Evolutionary conservation across 805 yeast species (phyloP).

Genomic region (Pichia insulana): DNA sequence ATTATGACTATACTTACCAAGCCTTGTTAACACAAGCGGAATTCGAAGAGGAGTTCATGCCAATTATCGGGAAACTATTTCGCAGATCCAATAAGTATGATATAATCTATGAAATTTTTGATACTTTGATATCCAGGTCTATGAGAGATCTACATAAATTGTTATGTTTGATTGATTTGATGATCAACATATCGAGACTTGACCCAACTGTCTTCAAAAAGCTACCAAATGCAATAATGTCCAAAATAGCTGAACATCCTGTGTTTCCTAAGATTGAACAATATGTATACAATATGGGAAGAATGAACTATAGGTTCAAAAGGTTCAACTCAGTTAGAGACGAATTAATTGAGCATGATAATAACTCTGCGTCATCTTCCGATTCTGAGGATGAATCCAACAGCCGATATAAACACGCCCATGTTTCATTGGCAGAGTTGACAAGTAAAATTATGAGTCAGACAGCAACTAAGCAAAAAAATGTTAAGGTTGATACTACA

Average conservation of each 20-base stretch:
- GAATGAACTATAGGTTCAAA: slow-evolving; percentile 20
- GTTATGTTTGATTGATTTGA: slow-evolving; percentile 20
- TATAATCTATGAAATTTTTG: slow-evolving; percentile 13
- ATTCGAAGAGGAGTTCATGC: slow-evolving; percentile 18
- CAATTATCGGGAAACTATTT: slow-evolving; percentile 12
- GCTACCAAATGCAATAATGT: slow-evolving; percentile 19
- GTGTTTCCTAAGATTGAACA: slow-evolving; percentile 11
- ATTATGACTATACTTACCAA: slow-evolving; percentile 15
- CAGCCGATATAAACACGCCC: not conserved
- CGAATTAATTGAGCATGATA: not conserved
- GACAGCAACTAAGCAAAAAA: not conserved
- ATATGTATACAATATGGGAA: slow-evolving; percentile 11
- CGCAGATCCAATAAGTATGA: slow-evolving; percentile 11
- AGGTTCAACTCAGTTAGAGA: not conserved
- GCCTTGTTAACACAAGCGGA: slow-evolving; percentile 17
- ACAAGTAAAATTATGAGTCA: slow-evolving; percentile 13
- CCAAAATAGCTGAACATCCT: slow-evolving; percentile 2
- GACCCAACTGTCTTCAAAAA: slow-evolving; percentile 15
- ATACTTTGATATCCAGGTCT: slow-evolving; percentile 4
- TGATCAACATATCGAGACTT: slow-evolving; percentile 16
- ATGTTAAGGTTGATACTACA: not conserved
- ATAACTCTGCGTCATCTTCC: not conserved
- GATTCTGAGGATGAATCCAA: slow-evolving; percentile 2
- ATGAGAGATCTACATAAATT: slow-evolving; percentile 11
- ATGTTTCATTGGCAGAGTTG: slow-evolving; percentile 13